Evolutionary conservation across 192 early-diverging fungal species (phyloP).

Genomic region (Coemansia sp.): DNA sequence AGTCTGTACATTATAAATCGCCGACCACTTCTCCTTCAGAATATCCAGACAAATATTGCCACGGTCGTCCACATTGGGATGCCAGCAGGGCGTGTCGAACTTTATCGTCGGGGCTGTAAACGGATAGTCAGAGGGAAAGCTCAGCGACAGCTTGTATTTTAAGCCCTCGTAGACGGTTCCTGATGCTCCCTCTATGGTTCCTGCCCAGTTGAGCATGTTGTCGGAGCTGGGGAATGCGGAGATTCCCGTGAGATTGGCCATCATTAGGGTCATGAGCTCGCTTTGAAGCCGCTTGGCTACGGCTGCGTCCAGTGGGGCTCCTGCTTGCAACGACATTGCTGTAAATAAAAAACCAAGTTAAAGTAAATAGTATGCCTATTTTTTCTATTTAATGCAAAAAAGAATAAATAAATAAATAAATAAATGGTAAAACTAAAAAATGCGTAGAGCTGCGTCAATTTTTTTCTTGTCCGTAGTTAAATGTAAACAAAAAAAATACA

Average conservation of each 20-base stretch:
- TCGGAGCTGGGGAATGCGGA: constrained; percentile 67
- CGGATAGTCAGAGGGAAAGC: constrained; percentile 78
- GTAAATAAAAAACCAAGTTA: neutral
- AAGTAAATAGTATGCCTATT: neutral
- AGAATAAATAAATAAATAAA: neutral
- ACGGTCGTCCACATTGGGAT: constrained; percentile 89
- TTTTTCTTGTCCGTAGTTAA: neutral
- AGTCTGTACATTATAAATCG: constrained; percentile 95
- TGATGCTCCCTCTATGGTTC: constrained; percentile 85
- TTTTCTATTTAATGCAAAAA: constrained; percentile 4
- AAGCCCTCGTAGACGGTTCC: constrained; percentile 93
- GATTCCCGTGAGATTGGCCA: constrained; percentile 58
- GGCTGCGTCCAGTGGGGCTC: constrained; percentile 24
- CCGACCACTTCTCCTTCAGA: constrained; percentile 89
- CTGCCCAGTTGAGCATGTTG: constrained; percentile 72
- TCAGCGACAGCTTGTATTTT: constrained; percentile 79
- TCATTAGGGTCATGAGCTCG: constrained; percentile 66
- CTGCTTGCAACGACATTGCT: neutral
- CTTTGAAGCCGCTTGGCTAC: constrained; percentile 54
- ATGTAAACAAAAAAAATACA: neutral
- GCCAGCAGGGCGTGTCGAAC: constrained; percentile 88
- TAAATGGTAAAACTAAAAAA: neutral
- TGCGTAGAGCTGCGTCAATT: neutral
- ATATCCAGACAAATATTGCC: constrained; percentile 96
- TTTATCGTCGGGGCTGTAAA: constrained; percentile 87